A percentile compares a stretch with the other conserved stretches of the same genome.
Conservation (phyloP, 2,329 filamentous ascomycete genomes). For the Trichophyton equinum region DNA sequence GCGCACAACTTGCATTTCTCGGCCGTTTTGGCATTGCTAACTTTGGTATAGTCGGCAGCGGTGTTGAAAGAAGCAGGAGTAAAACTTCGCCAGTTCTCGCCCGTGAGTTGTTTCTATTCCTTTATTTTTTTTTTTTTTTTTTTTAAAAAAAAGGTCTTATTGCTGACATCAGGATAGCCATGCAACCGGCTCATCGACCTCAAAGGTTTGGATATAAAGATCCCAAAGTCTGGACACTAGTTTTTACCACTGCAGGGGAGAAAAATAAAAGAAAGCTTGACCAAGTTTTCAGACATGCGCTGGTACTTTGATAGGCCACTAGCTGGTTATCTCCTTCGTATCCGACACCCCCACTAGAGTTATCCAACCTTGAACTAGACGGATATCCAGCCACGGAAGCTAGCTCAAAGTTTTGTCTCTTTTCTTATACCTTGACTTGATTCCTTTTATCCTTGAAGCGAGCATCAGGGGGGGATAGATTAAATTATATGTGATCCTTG, state of each 20-base stretch:
- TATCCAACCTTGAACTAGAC: neutral
- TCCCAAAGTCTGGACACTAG: neutral
- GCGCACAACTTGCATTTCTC: neutral
- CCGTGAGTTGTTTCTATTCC: slow-evolving; percentile 43
- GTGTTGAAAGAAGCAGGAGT: slow-evolving; percentile 79
- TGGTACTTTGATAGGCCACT: neutral
- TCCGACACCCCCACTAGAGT: neutral
- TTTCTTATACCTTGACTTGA: neutral
- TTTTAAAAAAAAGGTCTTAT: slow-evolving; percentile 1
- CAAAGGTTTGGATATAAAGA: slow-evolving; percentile 23
- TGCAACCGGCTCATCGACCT: slow-evolving; percentile 53
- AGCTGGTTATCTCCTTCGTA: neutral
- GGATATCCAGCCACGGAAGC: neutral
- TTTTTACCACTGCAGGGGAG: neutral
- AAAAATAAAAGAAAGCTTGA: neutral
- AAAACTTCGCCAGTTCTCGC: slow-evolving; percentile 72
- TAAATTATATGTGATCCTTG: neutral
- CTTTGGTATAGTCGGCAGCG: slow-evolving; percentile 47
- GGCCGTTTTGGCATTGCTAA: slow-evolving; percentile 4
- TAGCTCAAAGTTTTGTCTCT: neutral
- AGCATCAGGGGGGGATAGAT: neutral
- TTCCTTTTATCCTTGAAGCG: neutral
- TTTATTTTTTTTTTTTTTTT: no score
- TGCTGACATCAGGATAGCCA: slow-evolving; percentile 34
- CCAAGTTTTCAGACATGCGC: neutral